phyloP scores from a whole-genome alignment of 306 rosid genomes.

The Quercus variabilis region DNA sequence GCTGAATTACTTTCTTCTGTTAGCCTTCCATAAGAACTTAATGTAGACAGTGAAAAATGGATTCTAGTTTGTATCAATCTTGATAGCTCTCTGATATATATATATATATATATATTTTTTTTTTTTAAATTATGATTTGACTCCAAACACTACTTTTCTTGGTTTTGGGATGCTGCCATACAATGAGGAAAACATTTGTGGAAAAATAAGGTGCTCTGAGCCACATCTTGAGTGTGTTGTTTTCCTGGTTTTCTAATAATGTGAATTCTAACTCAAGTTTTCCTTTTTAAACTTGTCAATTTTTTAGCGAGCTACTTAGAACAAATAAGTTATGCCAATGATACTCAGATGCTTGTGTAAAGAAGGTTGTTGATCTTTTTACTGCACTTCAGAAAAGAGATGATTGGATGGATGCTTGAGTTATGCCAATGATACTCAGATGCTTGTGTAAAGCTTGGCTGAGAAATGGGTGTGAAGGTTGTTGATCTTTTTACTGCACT shows the following conservation, averaged over 20 bases:
- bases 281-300: constrained; percentile 35
- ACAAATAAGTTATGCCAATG: constrained; percentile 75
- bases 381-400: constrained; percentile 60
- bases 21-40: background rate
- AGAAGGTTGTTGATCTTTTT: constrained; percentile 73
- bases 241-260: background rate
- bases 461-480: constrained; percentile 62
- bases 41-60: background rate
- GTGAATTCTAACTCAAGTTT: background rate
- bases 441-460: constrained; percentile 73
- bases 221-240: constrained; percentile 4
- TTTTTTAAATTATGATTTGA: background rate
- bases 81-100: background rate
- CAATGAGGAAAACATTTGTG: constrained; percentile 54
- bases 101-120: background rate
- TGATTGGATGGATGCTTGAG: constrained; percentile 58
- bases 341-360: constrained; percentile 77
- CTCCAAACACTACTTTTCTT: constrained; percentile 3
- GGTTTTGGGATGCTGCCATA: constrained; percentile 56
- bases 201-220: constrained; percentile 48
- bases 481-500: constrained; percentile 73
- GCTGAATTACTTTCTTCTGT: background rate
- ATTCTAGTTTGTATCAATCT: background rate
- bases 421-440: constrained; percentile 74
- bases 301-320: constrained; percentile 69